Percentiles rank a stretch among this genome's conserved stretches.
Conservation (phyloP, 345 rosid genomes). For the Erodium maritimum region DNA sequence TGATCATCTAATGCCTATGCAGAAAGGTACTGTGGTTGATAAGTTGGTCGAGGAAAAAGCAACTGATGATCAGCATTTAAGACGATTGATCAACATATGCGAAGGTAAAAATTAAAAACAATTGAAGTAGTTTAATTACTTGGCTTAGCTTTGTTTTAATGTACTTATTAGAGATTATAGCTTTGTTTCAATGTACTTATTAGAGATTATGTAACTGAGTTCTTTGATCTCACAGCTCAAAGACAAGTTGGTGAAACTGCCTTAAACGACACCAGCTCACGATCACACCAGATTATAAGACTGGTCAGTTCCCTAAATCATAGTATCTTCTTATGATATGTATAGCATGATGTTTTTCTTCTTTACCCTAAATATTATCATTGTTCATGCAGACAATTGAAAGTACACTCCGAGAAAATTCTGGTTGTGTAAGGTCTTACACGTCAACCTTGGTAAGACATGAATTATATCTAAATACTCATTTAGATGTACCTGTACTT, state of each 20-base stretch:
- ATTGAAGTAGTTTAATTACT: slow-evolving; percentile 4
- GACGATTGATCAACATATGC: slow-evolving; percentile 77
- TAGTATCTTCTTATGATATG: background rate
- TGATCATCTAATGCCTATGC: slow-evolving; percentile 7
- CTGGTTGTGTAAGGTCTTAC: slow-evolving; percentile 90
- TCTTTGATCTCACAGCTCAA: slow-evolving; percentile 49
- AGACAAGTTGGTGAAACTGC: slow-evolving; percentile 99
- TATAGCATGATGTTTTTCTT: slow-evolving; percentile 5
- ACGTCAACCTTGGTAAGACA: slow-evolving; percentile 88
- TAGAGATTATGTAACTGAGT: slow-evolving; percentile 7
- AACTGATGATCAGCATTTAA: slow-evolving; percentile 58
- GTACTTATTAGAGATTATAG: background rate
- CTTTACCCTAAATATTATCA: slow-evolving; percentile 11
- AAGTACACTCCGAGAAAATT: slow-evolving; percentile 85
- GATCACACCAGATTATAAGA: slow-evolving; percentile 96
- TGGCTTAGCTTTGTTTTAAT: background rate
- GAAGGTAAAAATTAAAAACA: slow-evolving; percentile 86
- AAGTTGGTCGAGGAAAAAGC: slow-evolving; percentile 91
- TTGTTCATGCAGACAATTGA: slow-evolving; percentile 56
- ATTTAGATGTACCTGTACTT: background rate
- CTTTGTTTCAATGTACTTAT: background rate
- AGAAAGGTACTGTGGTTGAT: slow-evolving; percentile 99
- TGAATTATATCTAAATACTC: background rate
- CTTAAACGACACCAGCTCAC: slow-evolving; percentile 86
- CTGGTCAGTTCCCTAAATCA: slow-evolving; percentile 43